Conservation (phyloP, 2,329 filamentous ascomycete species). For the Chrysosphaeria jannelii region DNA sequence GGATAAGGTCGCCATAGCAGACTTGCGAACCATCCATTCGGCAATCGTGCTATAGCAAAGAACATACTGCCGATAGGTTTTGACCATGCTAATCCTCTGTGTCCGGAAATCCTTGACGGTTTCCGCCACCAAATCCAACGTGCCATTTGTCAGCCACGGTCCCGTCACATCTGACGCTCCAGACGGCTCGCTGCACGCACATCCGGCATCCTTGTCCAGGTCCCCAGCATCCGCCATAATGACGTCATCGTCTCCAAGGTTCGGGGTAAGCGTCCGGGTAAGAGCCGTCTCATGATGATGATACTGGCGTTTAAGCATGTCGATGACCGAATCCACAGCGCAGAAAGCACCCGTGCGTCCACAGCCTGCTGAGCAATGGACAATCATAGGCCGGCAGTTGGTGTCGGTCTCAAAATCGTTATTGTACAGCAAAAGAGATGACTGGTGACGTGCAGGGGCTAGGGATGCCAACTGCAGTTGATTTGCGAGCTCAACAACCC, state of each 20-base stretch:
- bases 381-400: slow-evolving; percentile 40
- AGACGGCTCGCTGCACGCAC: slow-evolving; percentile 6
- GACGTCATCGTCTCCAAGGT: slow-evolving; percentile 1
- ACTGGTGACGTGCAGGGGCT: slow-evolving; percentile 2
- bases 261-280: neutral
- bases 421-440: slow-evolving; percentile 14
- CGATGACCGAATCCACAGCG: slow-evolving; percentile 81
- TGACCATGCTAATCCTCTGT: slow-evolving; percentile 87
- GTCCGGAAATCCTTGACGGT: slow-evolving; percentile 75
- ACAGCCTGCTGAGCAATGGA: slow-evolving; percentile 90
- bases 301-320: slow-evolving; percentile 77
- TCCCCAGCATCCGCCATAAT: slow-evolving; percentile 1
- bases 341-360: slow-evolving; percentile 91
- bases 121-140: slow-evolving; percentile 50
- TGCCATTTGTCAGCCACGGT: slow-evolving; percentile 41
- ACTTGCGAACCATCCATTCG: slow-evolving; percentile 80
- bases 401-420: slow-evolving; percentile 27
- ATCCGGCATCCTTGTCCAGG: no score
- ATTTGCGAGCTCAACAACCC: slow-evolving; percentile 68
- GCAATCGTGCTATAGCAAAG: slow-evolving; percentile 87
- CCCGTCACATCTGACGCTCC: no score
- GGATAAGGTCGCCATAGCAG: no score
- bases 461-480: neutral
- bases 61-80: slow-evolving; percentile 76
- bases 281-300: slow-evolving; percentile 1